Evolutionary conservation across 2,329 filamentous ascomycete species (phyloP), one percentile per base, ranked within the genome.

Genomic region (Claviceps digitariae): DNA sequence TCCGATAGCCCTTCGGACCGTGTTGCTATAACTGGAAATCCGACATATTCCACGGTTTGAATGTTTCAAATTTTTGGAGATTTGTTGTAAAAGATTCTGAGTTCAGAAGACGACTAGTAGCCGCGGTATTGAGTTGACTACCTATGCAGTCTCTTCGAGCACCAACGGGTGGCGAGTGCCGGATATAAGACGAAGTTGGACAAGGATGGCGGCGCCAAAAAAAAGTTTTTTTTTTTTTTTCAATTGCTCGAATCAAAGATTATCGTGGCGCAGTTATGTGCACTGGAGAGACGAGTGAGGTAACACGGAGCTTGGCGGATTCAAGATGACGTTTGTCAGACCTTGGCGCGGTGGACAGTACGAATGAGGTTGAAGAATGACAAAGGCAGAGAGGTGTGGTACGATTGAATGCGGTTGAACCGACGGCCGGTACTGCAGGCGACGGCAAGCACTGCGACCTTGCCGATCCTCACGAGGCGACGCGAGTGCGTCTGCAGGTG

Each of bases 1-100:
- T 31, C 51, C 23, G 57, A 59, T 63, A 66, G 69, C 67, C 67
- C 66, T 66, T 62, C 64, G 67, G 67, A 69, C 67, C 52, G 61
- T 59, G 31, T 53, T 65, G 67, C 61, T 69, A 69, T 69, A 69
- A 69, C 48, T 59, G 60, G 54, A 56, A 52, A 56, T 56, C 59
- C 54, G 59, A 65, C 67, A 69, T 69, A 55, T 57, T 69, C 44
- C 44, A 48, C 23, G 29, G 25, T 41, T 25, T 31, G 31, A 49
- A 48, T 34, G 3, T 20, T 43, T 21, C n/a, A 43, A 43, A 43
- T 9, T 43, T 23, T 3, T n/a, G 2, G 23, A 40, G 17, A 29
- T 10, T 41, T 13, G 21, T 50, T 15, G 36, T 17, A 6, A 13
- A 43, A 1, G 9, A n/a, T 31, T 47, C 27, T 17, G 1, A 3